A percentile compares a stretch with the other conserved stretches of the same genome.
These are phyloP conservation scores for Linanthus parryae DNA, from an alignment of 148 eudicot species.

Conservation along the genomic window DNA sequence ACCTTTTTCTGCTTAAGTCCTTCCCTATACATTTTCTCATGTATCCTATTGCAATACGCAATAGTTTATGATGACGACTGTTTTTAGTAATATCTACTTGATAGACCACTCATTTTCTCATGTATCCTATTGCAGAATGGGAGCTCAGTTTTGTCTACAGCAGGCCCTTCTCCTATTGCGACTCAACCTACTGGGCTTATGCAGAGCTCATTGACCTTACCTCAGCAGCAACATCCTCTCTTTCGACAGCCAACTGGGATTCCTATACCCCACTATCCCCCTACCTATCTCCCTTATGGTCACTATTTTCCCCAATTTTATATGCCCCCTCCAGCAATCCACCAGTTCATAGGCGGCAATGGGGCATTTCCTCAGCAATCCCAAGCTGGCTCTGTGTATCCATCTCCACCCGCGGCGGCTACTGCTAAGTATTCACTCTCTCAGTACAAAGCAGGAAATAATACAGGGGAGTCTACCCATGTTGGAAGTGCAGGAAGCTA, in stretches of 20 bases:
- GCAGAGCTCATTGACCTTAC: constrained; percentile 51
- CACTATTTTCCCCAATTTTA: constrained; percentile 64
- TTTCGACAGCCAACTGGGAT: constrained; percentile 78
- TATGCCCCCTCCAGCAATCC: constrained; percentile 61
- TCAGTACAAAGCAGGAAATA: constrained; percentile 65
- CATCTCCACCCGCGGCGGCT: constrained; percentile 48
- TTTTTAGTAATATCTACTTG: neutral
- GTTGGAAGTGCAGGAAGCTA: too few relatives aligned
- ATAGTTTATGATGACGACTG: too few relatives aligned
- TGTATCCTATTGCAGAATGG: constrained; percentile 47
- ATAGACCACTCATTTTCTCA: neutral
- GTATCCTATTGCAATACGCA: neutral
- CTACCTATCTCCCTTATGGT: constrained; percentile 62
- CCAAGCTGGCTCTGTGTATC: constrained; percentile 59
- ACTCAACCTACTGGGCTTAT: constrained; percentile 56
- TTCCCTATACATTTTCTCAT: neutral
- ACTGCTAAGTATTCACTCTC: constrained; percentile 53
- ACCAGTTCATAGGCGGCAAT: constrained; percentile 61
- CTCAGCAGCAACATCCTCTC: constrained; percentile 64
- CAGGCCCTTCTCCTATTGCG: constrained; percentile 44
- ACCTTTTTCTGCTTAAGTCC: neutral
- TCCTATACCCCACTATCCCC: constrained; percentile 73
- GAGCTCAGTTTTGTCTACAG: constrained; percentile 43
- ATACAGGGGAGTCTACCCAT: too few relatives aligned
- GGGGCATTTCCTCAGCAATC: constrained; percentile 71